Evolutionary conservation across 805 yeast genomes (phyloP).

Genomic region (Wickerhamomyces strasburgensis): DNA sequence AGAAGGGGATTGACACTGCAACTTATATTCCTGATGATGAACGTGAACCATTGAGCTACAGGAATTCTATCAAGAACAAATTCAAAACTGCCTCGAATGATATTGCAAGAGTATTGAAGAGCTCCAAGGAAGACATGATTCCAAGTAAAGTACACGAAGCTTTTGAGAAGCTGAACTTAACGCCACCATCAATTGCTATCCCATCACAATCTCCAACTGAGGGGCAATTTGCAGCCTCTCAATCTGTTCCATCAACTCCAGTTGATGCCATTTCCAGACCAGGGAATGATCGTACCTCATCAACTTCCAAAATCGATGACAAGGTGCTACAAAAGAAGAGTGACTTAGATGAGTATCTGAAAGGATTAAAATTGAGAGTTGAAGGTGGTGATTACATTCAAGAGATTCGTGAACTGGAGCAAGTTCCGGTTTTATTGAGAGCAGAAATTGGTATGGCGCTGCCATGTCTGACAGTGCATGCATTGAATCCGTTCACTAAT

Average conservation of each 20-base stretch:
- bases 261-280: slow-evolving; percentile 1
- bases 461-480: slow-evolving; percentile 90
- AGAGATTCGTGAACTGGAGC: slow-evolving; percentile 70
- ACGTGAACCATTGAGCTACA: slow-evolving; percentile 66
- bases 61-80: slow-evolving; percentile 74
- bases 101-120: slow-evolving; percentile 56
- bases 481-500: slow-evolving; percentile 74
- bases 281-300: background rate
- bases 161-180: slow-evolving; percentile 44
- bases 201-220: slow-evolving; percentile 24
- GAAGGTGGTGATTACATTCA: slow-evolving; percentile 68
- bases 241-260: slow-evolving; percentile 5
- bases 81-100: slow-evolving; percentile 65
- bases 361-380: slow-evolving; percentile 48
- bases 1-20: slow-evolving; percentile 86
- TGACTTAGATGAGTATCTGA: slow-evolving; percentile 52
- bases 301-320: slow-evolving; percentile 11
- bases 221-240: slow-evolving; percentile 26
- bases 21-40: slow-evolving; percentile 91
- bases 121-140: slow-evolving; percentile 19
- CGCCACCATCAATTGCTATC: slow-evolving; percentile 31
- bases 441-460: slow-evolving; percentile 94
- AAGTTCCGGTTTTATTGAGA: slow-evolving; percentile 79
- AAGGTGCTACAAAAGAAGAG: slow-evolving; percentile 16
- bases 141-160: slow-evolving; percentile 41